These are phyloP conservation scores for Sugiyamaella americana DNA, from an alignment of 805 yeast genomes.

Conservation along the genomic window DNA sequence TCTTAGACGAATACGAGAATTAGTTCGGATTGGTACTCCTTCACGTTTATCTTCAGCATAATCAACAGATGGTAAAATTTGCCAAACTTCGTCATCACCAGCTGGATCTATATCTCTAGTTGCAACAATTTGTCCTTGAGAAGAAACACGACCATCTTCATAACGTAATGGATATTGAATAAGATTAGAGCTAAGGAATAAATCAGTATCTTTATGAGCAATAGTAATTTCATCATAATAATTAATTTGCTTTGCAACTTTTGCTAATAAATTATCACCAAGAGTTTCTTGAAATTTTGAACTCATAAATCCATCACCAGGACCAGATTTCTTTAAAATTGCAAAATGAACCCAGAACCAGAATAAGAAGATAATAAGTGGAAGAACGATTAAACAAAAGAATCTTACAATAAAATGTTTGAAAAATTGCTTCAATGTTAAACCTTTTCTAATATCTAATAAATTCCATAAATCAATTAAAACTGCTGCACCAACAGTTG, in stretches of 20 bases:
- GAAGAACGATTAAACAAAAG: slow-evolving; percentile 65
- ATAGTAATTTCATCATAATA: slow-evolving; percentile 72
- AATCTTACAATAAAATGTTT: slow-evolving; percentile 74
- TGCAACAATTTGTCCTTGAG: slow-evolving; percentile 93
- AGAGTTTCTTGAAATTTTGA: slow-evolving; percentile 90
- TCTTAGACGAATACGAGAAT: slow-evolving; percentile 69
- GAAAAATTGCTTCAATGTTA: slow-evolving; percentile 44
- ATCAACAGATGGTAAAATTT: slow-evolving; percentile 59
- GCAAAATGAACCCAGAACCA: slow-evolving; percentile 93
- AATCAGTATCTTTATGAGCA: slow-evolving; percentile 72
- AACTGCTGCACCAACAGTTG: slow-evolving; percentile 84
- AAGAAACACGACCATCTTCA: slow-evolving; percentile 92
- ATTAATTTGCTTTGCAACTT: slow-evolving; percentile 62
- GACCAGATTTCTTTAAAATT: slow-evolving; percentile 78
- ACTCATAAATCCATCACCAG: slow-evolving; percentile 95
- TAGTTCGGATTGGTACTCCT: slow-evolving; percentile 52
- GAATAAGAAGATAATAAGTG: slow-evolving; percentile 71
- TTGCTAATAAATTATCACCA: slow-evolving; percentile 73
- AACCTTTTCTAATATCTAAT: slow-evolving; percentile 64
- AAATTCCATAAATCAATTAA: slow-evolving; percentile 81
- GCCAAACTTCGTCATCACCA: slow-evolving; percentile 74
- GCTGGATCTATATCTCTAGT: slow-evolving; percentile 41
- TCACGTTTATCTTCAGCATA: slow-evolving; percentile 36
- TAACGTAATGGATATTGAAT: slow-evolving; percentile 80
- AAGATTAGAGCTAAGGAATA: slow-evolving; percentile 77